Evolutionary conservation across 352 stramenopile species (phyloP).

Genomic region (Phytophthora fragariaefolia): DNA sequence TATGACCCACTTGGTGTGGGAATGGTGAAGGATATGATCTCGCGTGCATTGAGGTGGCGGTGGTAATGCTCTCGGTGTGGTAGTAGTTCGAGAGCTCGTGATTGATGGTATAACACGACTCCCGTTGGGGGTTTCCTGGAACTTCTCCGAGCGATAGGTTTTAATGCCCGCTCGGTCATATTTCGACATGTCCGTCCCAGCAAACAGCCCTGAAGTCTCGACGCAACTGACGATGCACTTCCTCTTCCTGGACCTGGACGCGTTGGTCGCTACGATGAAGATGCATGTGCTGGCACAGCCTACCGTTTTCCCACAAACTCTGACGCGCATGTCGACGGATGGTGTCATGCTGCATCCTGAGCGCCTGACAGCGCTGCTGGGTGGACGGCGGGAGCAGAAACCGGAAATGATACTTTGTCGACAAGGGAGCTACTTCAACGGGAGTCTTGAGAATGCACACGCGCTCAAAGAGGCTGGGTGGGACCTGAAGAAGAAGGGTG

Average conservation of each 20-base stretch:
- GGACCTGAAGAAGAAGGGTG: conserved; percentile 17
- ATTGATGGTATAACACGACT: too few species aligned
- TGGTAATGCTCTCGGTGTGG: not conserved
- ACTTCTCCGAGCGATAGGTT: too few species aligned
- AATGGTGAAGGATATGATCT: too few species aligned
- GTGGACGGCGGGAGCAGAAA: not conserved
- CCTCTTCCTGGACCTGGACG: conserved; percentile 20
- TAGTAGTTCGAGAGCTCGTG: not conserved
- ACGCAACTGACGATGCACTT: not conserved
- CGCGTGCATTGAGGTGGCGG: not conserved
- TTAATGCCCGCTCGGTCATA: too few species aligned
- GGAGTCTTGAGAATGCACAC: conserved; percentile 10
- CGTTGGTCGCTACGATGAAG: conserved; percentile 5
- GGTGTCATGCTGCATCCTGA: conserved; percentile 9
- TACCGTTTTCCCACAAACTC: conserved; percentile 11
- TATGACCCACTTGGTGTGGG: too few species aligned
- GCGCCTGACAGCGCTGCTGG: conserved; percentile 9
- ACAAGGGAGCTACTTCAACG: conserved; percentile 22
- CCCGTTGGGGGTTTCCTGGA: too few species aligned
- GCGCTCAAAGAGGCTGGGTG: conserved; percentile 2
- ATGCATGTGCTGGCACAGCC: conserved; percentile 13
- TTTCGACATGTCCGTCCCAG: too few species aligned
- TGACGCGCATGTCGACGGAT: conserved; percentile 4
- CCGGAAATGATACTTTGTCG: conserved; percentile 2
- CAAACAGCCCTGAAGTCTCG: too few species aligned